phyloP scores from a whole-genome alignment of 73 alveolate species.

The Durusdinium trenchii region DNA sequence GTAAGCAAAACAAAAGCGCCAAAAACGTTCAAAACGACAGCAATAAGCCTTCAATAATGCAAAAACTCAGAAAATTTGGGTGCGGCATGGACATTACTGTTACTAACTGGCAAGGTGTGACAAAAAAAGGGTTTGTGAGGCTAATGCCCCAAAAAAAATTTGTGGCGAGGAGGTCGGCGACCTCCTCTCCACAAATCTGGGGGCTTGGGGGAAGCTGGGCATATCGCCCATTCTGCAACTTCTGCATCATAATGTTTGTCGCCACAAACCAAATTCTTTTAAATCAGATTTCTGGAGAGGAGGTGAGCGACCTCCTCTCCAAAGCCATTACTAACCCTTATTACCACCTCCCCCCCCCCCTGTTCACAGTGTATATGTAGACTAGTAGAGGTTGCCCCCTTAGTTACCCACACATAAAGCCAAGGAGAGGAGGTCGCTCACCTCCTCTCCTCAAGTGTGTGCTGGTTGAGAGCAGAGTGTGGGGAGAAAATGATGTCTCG shows the following conservation, averaged over 20 bases:
- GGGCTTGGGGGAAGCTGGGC: too few species aligned
- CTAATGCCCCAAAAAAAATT: not conserved
- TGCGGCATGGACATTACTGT: constrained; percentile 6
- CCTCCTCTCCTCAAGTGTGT: not conserved
- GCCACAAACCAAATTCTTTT: not conserved
- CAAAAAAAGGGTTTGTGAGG: not conserved
- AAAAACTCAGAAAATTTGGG: not conserved
- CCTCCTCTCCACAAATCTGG: not conserved
- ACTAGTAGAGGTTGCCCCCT: too few species aligned
- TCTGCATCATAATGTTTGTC: too few species aligned
- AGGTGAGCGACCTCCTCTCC: not conserved
- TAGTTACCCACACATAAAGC: not conserved
- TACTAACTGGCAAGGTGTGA: not conserved
- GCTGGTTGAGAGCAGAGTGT: not conserved
- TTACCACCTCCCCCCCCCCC: too few species aligned
- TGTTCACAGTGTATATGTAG: too few species aligned
- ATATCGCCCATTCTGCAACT: too few species aligned
- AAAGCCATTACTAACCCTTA: too few species aligned
- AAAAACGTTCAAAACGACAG: too few species aligned
- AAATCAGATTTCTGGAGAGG: not conserved
- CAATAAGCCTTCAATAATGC: too few species aligned
- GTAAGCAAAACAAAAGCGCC: too few species aligned
- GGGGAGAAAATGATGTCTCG: not conserved
- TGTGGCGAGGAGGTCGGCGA: not conserved
- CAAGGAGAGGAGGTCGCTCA: not conserved